A percentile compares a stretch with the other conserved stretches of the same genome.
These are phyloP conservation scores for Stagonosporopsis cucurbitacearum DNA, from an alignment of 2,329 filamentous ascomycete species.

Conservation along the genomic window DNA sequence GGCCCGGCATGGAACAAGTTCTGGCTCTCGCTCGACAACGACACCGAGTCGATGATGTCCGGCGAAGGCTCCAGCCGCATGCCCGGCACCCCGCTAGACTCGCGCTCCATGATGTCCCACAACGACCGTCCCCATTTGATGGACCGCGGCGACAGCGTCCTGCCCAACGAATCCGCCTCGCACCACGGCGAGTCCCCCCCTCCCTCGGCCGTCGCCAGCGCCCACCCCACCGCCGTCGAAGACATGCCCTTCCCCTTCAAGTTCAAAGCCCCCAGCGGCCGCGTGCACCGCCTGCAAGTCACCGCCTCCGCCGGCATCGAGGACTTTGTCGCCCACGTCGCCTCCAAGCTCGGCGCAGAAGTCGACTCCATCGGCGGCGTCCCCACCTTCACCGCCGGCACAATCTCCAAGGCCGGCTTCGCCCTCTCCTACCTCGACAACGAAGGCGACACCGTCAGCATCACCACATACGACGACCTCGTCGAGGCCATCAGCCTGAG, in stretches of 20 bases:
- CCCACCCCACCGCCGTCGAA: slow-evolving; percentile 60
- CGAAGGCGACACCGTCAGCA: slow-evolving; percentile 94
- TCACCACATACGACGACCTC: slow-evolving; percentile 93
- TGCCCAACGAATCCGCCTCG: slow-evolving; percentile 93
- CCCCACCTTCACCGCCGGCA: slow-evolving; percentile 79
- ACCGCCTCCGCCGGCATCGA: slow-evolving; percentile 79
- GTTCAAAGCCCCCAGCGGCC: slow-evolving; percentile 95
- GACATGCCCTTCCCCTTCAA: slow-evolving; percentile 95
- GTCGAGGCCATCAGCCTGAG: slow-evolving; percentile 87
- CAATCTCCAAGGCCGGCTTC: slow-evolving; percentile 77
- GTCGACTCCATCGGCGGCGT: slow-evolving; percentile 82
- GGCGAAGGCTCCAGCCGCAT: slow-evolving; percentile 80
- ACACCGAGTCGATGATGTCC: slow-evolving; percentile 95
- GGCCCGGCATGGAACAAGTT: slow-evolving; percentile 99
- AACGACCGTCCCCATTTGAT: slow-evolving; percentile 66
- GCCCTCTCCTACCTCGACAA: slow-evolving; percentile 96
- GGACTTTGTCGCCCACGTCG: slow-evolving; percentile 77
- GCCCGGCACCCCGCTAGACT: slow-evolving; percentile 66
- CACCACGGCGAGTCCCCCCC: slow-evolving; percentile 82
- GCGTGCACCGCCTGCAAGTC: slow-evolving; percentile 91
- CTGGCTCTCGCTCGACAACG: slow-evolving; percentile 94
- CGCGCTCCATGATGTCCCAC: slow-evolving; percentile 81
- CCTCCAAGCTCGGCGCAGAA: slow-evolving; percentile 83
- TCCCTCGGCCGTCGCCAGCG: slow-evolving; percentile 67
- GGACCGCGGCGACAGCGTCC: slow-evolving; percentile 81